Evolutionary conservation across 2,329 filamentous ascomycete species (phyloP), one percentile per base, ranked within the genome.

Genomic region (Penicillium digitatum): DNA sequence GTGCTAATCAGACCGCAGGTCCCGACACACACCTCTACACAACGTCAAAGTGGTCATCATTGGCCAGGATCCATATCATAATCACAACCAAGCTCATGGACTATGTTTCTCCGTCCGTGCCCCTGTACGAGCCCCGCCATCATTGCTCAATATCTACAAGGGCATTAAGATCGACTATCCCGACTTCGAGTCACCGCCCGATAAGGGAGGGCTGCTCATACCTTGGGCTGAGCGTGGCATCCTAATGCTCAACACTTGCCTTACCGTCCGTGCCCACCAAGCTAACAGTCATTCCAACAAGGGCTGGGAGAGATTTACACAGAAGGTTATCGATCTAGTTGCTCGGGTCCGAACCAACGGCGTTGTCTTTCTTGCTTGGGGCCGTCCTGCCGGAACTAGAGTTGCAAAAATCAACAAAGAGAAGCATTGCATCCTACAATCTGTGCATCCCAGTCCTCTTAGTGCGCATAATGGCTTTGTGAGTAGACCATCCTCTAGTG

Each of bases 11-110:
- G n/a, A 32, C 55, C 39, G n/a, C 56, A 96, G 93, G 93, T 96
- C 93, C 57, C 88, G 91, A 26, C 88, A 95, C 72, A 96, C 93
- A 0, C 92, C 94, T 8, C 86, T 99, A 65, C 79, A 87, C 76
- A 87, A 81, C 14, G 92, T 97, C 72, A 96, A 95, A 74, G 88
- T 89, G 54, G 92, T 99, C 57, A 91, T 99, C 68, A 75, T 97
- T 52, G 94, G 94, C 62, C 94, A 99, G 77, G 94, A 99, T 72
- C 94, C 94, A 3, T 99, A 99, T 74, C 94, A 99, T 78, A 95
- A 95, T 72, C 74, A 85, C 72, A 95, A 95, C 74, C 94, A 99
- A 79, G 94, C 94, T 48, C 94, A 97, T 73, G 94, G 94, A 40
- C 86, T 99, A 56, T 93, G 89, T 71, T 99, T 99, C 81, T 96